These are phyloP conservation scores for Salisapilia sapeloensis DNA, from an alignment of 352 stramenopile genomes.

Conservation along the genomic window DNA sequence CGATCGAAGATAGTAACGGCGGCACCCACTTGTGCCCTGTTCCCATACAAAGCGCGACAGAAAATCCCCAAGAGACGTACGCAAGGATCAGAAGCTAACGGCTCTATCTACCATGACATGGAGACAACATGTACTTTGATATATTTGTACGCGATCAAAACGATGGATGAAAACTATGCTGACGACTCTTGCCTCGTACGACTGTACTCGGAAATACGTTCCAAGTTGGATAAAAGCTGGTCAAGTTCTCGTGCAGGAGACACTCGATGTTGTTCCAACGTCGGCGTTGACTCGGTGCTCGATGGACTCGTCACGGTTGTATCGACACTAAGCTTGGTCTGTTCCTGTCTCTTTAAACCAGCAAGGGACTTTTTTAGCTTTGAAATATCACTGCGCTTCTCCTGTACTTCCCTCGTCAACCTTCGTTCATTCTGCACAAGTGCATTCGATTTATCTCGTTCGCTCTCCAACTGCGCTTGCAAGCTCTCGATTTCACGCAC, in stretches of 20 bases:
- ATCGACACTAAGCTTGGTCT: not conserved
- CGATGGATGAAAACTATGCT: too few species aligned
- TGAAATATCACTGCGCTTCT: slow-evolving; percentile 28
- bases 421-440: slow-evolving; percentile 51
- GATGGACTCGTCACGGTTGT: slow-evolving; percentile 5
- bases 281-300: too few species aligned
- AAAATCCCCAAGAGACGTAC: too few species aligned
- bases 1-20: too few species aligned
- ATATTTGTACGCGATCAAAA: too few species aligned
- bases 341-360: slow-evolving; percentile 12
- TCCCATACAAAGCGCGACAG: too few species aligned
- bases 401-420: slow-evolving; percentile 45
- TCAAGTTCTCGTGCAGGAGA: slow-evolving; percentile 38
- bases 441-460: slow-evolving; percentile 43
- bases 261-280: too few species aligned
- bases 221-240: slow-evolving; percentile 41
- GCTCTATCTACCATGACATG: too few species aligned
- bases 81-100: too few species aligned
- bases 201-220: slow-evolving; percentile 50
- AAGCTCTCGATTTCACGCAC: slow-evolving; percentile 53
- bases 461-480: slow-evolving; percentile 41
- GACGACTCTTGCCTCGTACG: too few species aligned
- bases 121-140: too few species aligned
- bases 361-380: slow-evolving; percentile 33
- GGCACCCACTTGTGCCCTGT: too few species aligned